Conservation (phyloP, 2,329 filamentous ascomycete genomes). For the Aspergillus luchuensis region DNA sequence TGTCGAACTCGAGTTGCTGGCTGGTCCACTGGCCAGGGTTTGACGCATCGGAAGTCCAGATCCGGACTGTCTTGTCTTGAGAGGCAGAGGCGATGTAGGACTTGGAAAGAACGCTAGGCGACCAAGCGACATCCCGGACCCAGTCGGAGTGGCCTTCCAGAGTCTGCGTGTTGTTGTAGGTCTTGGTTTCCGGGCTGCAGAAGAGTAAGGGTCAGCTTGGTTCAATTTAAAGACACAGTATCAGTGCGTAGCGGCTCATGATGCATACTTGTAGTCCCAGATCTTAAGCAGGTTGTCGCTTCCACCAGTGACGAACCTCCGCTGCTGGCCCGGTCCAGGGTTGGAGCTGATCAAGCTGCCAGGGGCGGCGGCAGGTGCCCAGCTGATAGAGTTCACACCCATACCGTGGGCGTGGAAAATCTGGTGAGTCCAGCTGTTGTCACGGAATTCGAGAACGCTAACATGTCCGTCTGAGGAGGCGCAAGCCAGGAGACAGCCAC, state of each 20-base stretch:
- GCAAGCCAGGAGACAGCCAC: slow-evolving; percentile 90
- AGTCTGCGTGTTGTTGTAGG: slow-evolving; percentile 56
- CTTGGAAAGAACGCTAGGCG: slow-evolving; percentile 90
- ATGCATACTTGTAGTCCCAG: slow-evolving; percentile 72
- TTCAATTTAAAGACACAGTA: not conserved
- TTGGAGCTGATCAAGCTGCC: slow-evolving; percentile 80
- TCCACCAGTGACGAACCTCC: slow-evolving; percentile 91
- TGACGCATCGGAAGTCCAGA: slow-evolving; percentile 81
- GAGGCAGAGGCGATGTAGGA: slow-evolving; percentile 94
- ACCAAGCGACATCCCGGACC: slow-evolving; percentile 98
- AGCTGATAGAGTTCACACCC: slow-evolving; percentile 93
- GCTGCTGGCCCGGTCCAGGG: slow-evolving; percentile 63
- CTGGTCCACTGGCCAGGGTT: slow-evolving; percentile 75
- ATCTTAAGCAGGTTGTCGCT: slow-evolving; percentile 93
- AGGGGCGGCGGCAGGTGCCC: slow-evolving; percentile 83
- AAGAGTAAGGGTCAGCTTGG: slow-evolving; percentile 5
- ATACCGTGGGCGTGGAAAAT: slow-evolving; percentile 90
- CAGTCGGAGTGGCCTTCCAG: slow-evolving; percentile 87
- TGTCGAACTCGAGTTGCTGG: slow-evolving; percentile 84
- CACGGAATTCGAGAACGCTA: slow-evolving; percentile 93
- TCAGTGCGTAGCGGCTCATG: slow-evolving; percentile 7
- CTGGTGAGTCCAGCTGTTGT: slow-evolving; percentile 87
- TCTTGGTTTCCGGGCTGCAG: slow-evolving; percentile 52
- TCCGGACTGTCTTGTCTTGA: slow-evolving; percentile 95
- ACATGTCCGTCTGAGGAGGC: slow-evolving; percentile 93